Evolutionary conservation across 441 rosid species (phyloP).

Genomic region (Dalechampia spathulata): DNA sequence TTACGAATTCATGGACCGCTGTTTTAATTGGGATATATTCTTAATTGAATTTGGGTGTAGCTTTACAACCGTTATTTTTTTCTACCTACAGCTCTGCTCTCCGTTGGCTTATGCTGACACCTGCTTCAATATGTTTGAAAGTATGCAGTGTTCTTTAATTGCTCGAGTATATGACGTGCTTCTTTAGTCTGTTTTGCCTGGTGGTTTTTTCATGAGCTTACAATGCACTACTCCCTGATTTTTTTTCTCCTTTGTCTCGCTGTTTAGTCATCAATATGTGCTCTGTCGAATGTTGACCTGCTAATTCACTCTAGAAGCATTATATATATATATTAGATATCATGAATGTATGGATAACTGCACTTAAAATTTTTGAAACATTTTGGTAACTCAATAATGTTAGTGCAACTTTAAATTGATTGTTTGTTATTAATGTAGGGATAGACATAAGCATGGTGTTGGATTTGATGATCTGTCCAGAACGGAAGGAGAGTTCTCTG

Average conservation of each 20-base stretch:
- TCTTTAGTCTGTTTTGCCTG: not conserved
- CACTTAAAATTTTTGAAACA: not conserved
- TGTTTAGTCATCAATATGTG: not conserved
- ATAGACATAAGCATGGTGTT: conserved; percentile 18
- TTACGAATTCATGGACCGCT: not conserved
- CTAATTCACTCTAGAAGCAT: not conserved
- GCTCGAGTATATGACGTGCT: not conserved
- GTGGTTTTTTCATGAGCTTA: conserved; percentile 1
- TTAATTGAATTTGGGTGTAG: not conserved
- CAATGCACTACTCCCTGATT: not conserved
- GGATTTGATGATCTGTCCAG: conserved; percentile 2
- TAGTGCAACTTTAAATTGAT: not conserved
- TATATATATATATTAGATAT: too few species aligned
- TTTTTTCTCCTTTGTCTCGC: not conserved
- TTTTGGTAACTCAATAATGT: not conserved
- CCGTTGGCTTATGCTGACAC: not conserved
- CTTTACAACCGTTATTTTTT: not conserved
- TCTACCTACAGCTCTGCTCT: not conserved
- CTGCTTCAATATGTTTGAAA: not conserved
- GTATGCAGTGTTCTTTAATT: not conserved
- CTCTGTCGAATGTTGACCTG: not conserved
- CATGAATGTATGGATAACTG: not conserved
- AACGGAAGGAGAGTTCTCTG: conserved; percentile 2
- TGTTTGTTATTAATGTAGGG: conserved; percentile 16
- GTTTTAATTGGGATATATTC: not conserved